Evolutionary conservation across 2,329 filamentous ascomycete genomes (phyloP), one percentile per base, ranked within the genome.

Genomic region (Arachnopeziza araneosa): DNA sequence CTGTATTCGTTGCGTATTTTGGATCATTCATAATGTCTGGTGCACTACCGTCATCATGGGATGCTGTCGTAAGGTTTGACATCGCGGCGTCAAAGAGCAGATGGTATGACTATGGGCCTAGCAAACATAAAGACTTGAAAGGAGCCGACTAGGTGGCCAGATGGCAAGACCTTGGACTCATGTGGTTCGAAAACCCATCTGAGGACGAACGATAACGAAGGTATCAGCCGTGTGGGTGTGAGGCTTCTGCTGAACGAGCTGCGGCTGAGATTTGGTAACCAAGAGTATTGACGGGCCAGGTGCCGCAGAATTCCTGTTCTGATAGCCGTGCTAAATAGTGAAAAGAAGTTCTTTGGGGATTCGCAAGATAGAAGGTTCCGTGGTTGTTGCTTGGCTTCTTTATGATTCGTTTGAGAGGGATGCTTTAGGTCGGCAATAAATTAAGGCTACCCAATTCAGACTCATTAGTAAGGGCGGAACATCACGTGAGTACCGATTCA

Each of bases 1-100:
- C 60, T n/a, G 60, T 67, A 57, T 78, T 78, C 21, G 74, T 75
- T 62, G 75, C 77, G 66, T 78, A 81, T 57, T 76, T 73, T 53
- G 80, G 78, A 66, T 84, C 80, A 71, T 83, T 84, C 82, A 83
- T 84, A 66, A 84, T 66, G 65, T 84, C 81, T 44, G 79, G 77
- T 52, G 67, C 57, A 62, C 6, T n/a, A 30, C 30, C 26, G 12
- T 22, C 52, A 52, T n/a, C 50, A 24, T 23, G 36, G 17, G 36
- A 14, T 19, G 36, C 12, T 19, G 12, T 44, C 17, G 36, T 44
- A 26, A 8, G 52, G 2, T 54, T 24, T 2, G 52, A 10, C 52
- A 54, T 54, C 4, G 22, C n/a, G 52, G 36, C 36, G 36, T 19
- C 17, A 12, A 44, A 5, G 17, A 44, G 36, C 17, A 14, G 12